phyloP scores from a whole-genome alignment of 2,329 filamentous ascomycete species.

The Chalara sp. region DNA sequence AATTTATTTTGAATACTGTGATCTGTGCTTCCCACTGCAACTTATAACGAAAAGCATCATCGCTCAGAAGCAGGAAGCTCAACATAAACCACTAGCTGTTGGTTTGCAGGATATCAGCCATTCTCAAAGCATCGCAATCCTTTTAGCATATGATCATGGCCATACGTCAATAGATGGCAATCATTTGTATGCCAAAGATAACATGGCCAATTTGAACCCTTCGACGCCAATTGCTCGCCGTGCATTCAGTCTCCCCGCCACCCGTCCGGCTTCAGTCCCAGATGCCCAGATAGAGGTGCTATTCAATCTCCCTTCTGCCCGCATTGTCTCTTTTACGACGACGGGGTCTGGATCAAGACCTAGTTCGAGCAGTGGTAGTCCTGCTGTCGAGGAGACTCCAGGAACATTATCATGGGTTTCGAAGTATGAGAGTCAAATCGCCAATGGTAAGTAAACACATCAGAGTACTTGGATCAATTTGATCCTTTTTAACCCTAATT shows the following conservation, averaged over 20 bases:
- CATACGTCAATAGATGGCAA: constrained; percentile 4
- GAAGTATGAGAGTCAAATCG: constrained; percentile 73
- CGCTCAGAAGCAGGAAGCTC: too few relatives aligned
- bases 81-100: too few relatives aligned
- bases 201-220: constrained; percentile 18
- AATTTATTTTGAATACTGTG: too few relatives aligned
- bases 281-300: constrained; percentile 26
- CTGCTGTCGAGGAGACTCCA: constrained; percentile 39
- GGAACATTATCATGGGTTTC: constrained; percentile 68
- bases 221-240: constrained; percentile 12
- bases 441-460: constrained; percentile 51
- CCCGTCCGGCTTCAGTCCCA: constrained; percentile 11
- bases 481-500: too few relatives aligned
- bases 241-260: constrained; percentile 17
- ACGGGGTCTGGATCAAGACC: constrained; percentile 4
- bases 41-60: too few relatives aligned
- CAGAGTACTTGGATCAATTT: too few relatives aligned
- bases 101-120: too few relatives aligned
- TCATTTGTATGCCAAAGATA: constrained; percentile 1
- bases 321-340: constrained; percentile 48
- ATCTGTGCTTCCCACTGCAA: too few relatives aligned
- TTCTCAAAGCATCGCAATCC: background rate
- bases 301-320: constrained; percentile 24
- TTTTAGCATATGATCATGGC: constrained; percentile 8
- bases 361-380: constrained; percentile 20